phyloP scores from a whole-genome alignment of 1,284 basidiomycete genomes.

The Sporisorium graminicola region DNA sequence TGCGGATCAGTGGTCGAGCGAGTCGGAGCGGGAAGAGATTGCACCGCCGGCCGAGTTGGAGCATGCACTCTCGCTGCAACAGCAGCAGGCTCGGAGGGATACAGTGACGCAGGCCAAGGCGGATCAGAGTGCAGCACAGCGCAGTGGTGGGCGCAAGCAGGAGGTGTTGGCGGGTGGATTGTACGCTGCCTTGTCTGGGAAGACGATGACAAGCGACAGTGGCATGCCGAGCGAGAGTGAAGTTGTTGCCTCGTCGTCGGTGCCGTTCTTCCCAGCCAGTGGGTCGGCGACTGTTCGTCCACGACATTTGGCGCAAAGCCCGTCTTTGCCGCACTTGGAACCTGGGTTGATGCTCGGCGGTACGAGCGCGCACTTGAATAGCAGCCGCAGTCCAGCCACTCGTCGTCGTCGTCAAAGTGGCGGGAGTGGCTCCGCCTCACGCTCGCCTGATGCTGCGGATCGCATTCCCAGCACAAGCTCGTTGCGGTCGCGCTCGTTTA shows the following conservation, averaged over 20 bases:
- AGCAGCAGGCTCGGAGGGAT: constrained; percentile 17
- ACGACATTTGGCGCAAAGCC: constrained; percentile 6
- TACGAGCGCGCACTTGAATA: neutral
- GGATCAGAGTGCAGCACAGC: neutral
- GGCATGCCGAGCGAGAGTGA: neutral
- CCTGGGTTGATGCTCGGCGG: constrained; percentile 27
- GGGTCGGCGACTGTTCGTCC: neutral
- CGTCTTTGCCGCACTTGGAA: constrained; percentile 15
- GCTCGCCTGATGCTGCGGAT: constrained; percentile 9
- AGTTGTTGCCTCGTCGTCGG: neutral
- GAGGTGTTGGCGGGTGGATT: constrained; percentile 21
- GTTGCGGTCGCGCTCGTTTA: constrained; percentile 19
- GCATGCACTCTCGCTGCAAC: neutral
- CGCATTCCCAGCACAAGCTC: neutral
- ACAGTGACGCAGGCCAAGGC: constrained; percentile 29
- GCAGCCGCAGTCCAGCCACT: neutral
- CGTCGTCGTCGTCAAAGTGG: constrained; percentile 8
- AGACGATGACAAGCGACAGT: constrained; percentile 1
- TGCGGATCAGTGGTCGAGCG: constrained; percentile 59
- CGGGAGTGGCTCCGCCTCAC: constrained; percentile 10
- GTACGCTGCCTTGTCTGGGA: constrained; percentile 28
- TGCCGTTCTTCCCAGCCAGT: no score
- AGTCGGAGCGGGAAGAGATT: constrained; percentile 46
- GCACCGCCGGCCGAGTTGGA: constrained; percentile 21
- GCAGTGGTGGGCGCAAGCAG: neutral